Conservation (phyloP, 306 rosid species). For the Ceratonia siliqua region DNA sequence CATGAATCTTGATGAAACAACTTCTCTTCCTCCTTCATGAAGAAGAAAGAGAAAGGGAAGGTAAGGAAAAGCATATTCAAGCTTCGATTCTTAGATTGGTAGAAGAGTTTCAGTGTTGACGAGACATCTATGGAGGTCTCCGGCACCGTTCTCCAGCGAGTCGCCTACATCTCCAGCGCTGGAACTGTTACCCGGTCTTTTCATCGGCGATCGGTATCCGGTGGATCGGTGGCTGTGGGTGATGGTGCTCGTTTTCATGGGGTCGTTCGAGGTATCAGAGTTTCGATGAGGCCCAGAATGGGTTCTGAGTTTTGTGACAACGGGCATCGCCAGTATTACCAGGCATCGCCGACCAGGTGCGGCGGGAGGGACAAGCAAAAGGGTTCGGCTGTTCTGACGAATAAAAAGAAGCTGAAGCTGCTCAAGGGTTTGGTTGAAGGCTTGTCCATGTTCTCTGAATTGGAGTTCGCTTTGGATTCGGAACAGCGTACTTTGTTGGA, state of each 20-base stretch:
- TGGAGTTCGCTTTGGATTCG: conserved; percentile 41
- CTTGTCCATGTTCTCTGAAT: conserved; percentile 38
- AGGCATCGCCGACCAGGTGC: conserved; percentile 33
- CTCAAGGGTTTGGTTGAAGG: conserved; percentile 51
- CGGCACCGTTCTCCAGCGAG: conserved; percentile 55
- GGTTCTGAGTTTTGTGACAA: conserved; percentile 57
- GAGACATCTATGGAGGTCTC: conserved; percentile 60
- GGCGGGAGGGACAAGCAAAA: conserved; percentile 41
- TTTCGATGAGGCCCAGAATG: conserved; percentile 15
- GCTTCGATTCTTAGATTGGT: not conserved
- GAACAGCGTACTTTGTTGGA: conserved; percentile 33
- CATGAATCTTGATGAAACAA: no score
- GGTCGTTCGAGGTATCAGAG: not conserved
- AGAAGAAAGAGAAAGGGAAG: not conserved
- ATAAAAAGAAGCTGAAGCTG: conserved; percentile 64
- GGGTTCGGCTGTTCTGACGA: conserved; percentile 35
- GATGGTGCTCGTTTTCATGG: conserved; percentile 23
- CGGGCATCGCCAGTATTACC: conserved; percentile 57
- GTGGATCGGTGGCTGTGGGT: conserved; percentile 16
- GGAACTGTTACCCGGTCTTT: not conserved
- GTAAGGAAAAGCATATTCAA: not conserved
- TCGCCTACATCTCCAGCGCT: conserved; percentile 28
- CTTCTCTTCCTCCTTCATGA: not conserved
- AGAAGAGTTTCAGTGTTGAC: not conserved
- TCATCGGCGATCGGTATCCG: not conserved